A percentile compares a stretch with the other conserved stretches of the same genome.
phyloP scores from a whole-genome alignment of 768 basidiomycete genomes.

The Mycena chlorophos region DNA sequence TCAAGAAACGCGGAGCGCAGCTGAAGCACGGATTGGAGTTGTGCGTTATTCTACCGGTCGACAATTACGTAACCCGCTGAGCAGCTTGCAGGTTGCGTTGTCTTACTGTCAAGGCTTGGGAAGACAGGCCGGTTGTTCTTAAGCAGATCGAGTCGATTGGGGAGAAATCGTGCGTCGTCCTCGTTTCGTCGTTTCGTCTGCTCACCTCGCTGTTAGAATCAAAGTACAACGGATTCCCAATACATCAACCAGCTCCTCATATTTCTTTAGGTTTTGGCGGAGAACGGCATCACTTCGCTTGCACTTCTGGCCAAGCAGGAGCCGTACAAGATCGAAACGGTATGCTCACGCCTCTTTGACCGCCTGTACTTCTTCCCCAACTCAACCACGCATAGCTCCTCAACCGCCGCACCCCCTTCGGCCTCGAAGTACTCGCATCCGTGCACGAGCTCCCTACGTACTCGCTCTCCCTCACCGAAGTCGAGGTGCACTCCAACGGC shows the following conservation, averaged over 20 bases:
- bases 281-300: constrained; percentile 70
- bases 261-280: constrained; percentile 61
- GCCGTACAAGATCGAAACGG: constrained; percentile 64
- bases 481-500: constrained; percentile 40
- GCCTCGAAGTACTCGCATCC: constrained; percentile 62
- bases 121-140: constrained; percentile 80
- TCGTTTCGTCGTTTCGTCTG: background rate
- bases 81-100: constrained; percentile 62
- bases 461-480: constrained; percentile 50
- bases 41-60: constrained; percentile 39
- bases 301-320: constrained; percentile 54
- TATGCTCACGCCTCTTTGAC: constrained; percentile 28
- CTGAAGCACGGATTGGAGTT: constrained; percentile 76
- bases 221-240: constrained; percentile 28
- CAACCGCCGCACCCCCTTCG: constrained; percentile 75
- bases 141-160: constrained; percentile 90
- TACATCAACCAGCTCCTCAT: background rate
- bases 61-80: background rate
- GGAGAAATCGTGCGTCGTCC: constrained; percentile 74
- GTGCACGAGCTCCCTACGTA: constrained; percentile 70
- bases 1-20: constrained; percentile 63
- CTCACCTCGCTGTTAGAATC: constrained; percentile 27
- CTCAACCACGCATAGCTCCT: constrained; percentile 51
- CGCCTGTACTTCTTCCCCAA: constrained; percentile 4
- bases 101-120: constrained; percentile 87